phyloP scores from a whole-genome alignment of 2,329 filamentous ascomycete species.

The Apiospora saccharicola region DNA sequence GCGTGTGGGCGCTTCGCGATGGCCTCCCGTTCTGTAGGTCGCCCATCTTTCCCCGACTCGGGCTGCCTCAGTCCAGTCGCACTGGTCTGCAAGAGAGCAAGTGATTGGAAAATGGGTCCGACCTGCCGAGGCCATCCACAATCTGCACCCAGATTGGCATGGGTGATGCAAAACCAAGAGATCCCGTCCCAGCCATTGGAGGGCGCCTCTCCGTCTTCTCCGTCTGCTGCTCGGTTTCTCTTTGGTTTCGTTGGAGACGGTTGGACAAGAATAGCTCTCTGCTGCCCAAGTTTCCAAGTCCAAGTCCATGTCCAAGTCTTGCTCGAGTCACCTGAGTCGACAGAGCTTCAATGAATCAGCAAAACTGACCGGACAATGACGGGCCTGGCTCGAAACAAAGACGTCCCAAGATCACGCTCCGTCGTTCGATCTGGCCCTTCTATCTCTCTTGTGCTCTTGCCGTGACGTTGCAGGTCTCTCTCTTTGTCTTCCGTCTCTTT shows the following conservation, averaged over 20 bases:
- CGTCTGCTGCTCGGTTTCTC: background rate
- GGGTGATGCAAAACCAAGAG: background rate
- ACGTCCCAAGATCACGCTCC: slow-evolving; percentile 14
- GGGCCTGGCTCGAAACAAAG: slow-evolving; percentile 21
- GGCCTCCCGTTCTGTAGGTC: slow-evolving; percentile 22
- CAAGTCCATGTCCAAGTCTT: background rate
- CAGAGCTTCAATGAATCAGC: background rate
- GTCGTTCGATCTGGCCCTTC: background rate
- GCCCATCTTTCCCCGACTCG: slow-evolving; percentile 6
- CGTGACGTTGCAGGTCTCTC: background rate
- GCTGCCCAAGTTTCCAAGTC: background rate
- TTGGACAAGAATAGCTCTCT: slow-evolving; percentile 19
- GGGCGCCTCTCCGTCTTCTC: background rate
- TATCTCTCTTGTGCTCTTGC: slow-evolving; percentile 7
- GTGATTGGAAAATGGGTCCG: slow-evolving; percentile 3
- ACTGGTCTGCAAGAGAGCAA: slow-evolving; percentile 12
- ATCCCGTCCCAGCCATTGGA: slow-evolving; percentile 1
- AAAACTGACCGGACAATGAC: slow-evolving; percentile 18
- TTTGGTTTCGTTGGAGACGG: slow-evolving; percentile 9
- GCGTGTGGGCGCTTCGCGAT: slow-evolving; percentile 20
- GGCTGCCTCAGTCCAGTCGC: slow-evolving; percentile 20
- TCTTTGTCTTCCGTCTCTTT: background rate
- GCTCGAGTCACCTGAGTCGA: slow-evolving; percentile 24
- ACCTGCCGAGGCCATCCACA: background rate
- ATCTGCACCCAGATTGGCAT: background rate